Base-by-base conservation (phyloP, 2,329 filamentous ascomycete species). In the Penicillium sp. region DNA sequence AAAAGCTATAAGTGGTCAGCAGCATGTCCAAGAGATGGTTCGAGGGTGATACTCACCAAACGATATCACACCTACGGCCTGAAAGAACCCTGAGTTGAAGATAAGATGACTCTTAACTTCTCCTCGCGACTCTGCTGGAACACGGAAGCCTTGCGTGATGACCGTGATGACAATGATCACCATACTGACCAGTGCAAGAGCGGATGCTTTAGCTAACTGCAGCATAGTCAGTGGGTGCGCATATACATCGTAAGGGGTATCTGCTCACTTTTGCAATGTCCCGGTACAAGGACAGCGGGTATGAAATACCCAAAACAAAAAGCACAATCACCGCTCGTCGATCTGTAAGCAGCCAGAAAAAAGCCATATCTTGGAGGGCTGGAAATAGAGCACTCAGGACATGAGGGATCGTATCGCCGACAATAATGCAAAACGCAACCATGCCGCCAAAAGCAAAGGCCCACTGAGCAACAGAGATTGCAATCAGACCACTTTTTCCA, bases 401-500 rank as follows among this genome's bases (percentile, higher is more conserved):
- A 71, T 92, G 91, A 3, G 94, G 94, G 69, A 99, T 97, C 1
- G 91, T 92, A 73, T 99, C 94, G 55, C 94, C 94, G 9, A 99
- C 90, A 67, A 99, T 97, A 67, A 99, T 92, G 62, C 92, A 94
- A 74, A 97, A 99, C 13, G 94, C 94, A 52, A 99, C 86, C 94
- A 99, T 99, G 61, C 94, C 94, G 52, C 94, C 94, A 79, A 97
- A 99, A 2, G 94, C 94, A 81, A 99, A 99, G 24, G 91, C 88
- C 93, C 93, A 99, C 78, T 99, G 94, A 46, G 94, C 94, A 58
- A 97, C 67, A 5, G 85, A 88, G 48, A 99, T 97, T 55, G 94
- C 93, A 61, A 99, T 85, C 52, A 99, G 81, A 0, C 94, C 94
- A 16, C 88, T 82, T 67, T 86, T 87, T 5, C 94, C 94, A 76